A percentile compares a stretch with the other conserved stretches of the same genome.
Evolutionary conservation across 352 stramenopile species (phyloP).

Genomic region (Globisporangium cylindrosporum): DNA sequence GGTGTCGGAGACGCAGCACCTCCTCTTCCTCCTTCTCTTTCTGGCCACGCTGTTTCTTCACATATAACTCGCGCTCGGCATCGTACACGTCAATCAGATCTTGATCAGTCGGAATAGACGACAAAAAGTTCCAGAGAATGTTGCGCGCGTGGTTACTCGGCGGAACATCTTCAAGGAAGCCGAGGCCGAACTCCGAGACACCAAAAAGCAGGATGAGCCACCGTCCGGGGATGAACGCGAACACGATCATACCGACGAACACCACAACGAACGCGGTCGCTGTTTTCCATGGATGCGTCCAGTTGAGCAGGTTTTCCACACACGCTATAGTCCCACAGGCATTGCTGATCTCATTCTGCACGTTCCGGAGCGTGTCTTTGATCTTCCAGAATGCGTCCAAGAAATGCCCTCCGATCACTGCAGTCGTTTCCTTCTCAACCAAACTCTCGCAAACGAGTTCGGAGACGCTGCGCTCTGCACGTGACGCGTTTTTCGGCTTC

Average conservation of each 20-base stretch:
- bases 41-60: conserved; percentile 40
- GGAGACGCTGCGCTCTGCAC: conserved; percentile 61
- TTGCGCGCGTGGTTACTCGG: conserved; percentile 78
- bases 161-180: conserved; percentile 72
- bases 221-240: conserved; percentile 61
- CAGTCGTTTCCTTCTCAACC: conserved; percentile 64
- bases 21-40: conserved; percentile 50
- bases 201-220: conserved; percentile 78
- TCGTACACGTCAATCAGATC: conserved; percentile 79
- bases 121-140: conserved; percentile 79
- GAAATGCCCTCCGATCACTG: conserved; percentile 63
- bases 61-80: conserved; percentile 56
- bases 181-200: conserved; percentile 72
- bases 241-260: conserved; percentile 45
- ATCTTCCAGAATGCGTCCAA: conserved; percentile 83
- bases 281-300: conserved; percentile 87
- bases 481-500: conserved; percentile 21
- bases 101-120: conserved; percentile 76
- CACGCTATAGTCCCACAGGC: conserved; percentile 68
- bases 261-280: conserved; percentile 54
- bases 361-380: conserved; percentile 73
- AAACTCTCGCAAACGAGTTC: conserved; percentile 70
- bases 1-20: conserved; percentile 50
- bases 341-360: conserved; percentile 74
- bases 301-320: conserved; percentile 85